Conservation (phyloP, 2,329 filamentous ascomycete species). For the Penicillium sp. region DNA sequence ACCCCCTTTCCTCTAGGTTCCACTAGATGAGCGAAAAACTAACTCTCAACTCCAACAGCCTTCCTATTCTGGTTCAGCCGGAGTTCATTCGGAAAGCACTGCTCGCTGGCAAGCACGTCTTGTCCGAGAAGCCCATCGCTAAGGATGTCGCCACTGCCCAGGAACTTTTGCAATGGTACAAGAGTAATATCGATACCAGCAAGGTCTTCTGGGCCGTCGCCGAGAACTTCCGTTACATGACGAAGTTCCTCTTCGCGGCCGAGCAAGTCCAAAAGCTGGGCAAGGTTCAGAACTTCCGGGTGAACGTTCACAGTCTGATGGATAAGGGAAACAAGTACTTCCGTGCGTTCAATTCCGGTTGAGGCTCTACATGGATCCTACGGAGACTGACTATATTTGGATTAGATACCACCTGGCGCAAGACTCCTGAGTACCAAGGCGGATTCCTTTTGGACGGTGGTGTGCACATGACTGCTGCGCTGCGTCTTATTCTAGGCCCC, state of each 20-base stretch:
- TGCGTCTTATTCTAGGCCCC: constrained; percentile 49
- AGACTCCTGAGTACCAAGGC: constrained; percentile 55
- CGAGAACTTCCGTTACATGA: constrained; percentile 57
- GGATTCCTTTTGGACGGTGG: constrained; percentile 60
- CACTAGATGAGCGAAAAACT: neutral
- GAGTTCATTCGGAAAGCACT: constrained; percentile 50
- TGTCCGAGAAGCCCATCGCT: constrained; percentile 58
- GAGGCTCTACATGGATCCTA: neutral
- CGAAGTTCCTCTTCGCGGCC: constrained; percentile 47
- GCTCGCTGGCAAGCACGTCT: constrained; percentile 53
- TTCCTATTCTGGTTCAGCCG: constrained; percentile 55
- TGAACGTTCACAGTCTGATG: constrained; percentile 46
- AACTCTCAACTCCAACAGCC: constrained; percentile 30
- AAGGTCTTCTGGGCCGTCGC: constrained; percentile 50
- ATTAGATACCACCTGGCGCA: constrained; percentile 50
- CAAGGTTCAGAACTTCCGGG: constrained; percentile 50
- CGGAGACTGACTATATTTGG: constrained; percentile 1
- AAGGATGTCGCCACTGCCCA: constrained; percentile 53
- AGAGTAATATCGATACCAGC: constrained; percentile 38
- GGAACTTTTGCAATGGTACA: constrained; percentile 53
- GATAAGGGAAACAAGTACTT: constrained; percentile 54
- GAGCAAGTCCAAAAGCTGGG: constrained; percentile 49
- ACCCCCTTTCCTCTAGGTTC: neutral
- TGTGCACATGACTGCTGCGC: constrained; percentile 54
- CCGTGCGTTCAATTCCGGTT: constrained; percentile 30